Evolutionary conservation across 495 filamentous ascomycete species (phyloP).

Genomic region (Podospora comata): DNA sequence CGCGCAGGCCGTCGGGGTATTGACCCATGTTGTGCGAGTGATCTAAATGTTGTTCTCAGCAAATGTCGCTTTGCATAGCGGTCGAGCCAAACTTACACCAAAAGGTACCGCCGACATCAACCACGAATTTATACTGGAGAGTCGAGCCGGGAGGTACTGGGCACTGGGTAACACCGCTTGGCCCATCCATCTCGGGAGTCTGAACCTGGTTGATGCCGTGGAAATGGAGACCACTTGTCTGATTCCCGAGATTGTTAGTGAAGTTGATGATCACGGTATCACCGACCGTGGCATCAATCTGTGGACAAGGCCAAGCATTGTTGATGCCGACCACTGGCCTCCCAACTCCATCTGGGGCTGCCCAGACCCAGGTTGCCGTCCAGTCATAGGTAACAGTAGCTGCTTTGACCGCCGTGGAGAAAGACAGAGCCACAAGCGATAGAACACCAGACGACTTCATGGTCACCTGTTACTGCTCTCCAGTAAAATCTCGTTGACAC

Average conservation of each 20-base stretch:
- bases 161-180: constrained; percentile 67
- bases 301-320: constrained; percentile 67
- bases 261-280: constrained; percentile 69
- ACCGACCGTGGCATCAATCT: constrained; percentile 65
- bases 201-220: constrained; percentile 74
- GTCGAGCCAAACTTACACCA: constrained; percentile 61
- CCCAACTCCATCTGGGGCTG: constrained; percentile 63
- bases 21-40: constrained; percentile 72
- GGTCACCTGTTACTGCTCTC: background rate
- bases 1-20: constrained; percentile 75
- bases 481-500: background rate
- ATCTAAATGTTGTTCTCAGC: constrained; percentile 32
- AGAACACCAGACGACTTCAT: constrained; percentile 23
- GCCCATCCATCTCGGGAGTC: constrained; percentile 72
- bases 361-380: constrained; percentile 69
- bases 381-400: constrained; percentile 48
- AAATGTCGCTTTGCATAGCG: constrained; percentile 26
- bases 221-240: constrained; percentile 73
- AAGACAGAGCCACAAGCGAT: constrained; percentile 22
- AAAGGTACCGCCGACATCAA: constrained; percentile 67
- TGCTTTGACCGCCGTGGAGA: constrained; percentile 27
- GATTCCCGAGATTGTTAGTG: constrained; percentile 68
- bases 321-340: constrained; percentile 79
- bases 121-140: constrained; percentile 66
- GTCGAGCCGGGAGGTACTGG: constrained; percentile 59